phyloP scores from a whole-genome alignment of 2,329 filamentous ascomycete species.

The Simplicillium aogashimaense region DNA sequence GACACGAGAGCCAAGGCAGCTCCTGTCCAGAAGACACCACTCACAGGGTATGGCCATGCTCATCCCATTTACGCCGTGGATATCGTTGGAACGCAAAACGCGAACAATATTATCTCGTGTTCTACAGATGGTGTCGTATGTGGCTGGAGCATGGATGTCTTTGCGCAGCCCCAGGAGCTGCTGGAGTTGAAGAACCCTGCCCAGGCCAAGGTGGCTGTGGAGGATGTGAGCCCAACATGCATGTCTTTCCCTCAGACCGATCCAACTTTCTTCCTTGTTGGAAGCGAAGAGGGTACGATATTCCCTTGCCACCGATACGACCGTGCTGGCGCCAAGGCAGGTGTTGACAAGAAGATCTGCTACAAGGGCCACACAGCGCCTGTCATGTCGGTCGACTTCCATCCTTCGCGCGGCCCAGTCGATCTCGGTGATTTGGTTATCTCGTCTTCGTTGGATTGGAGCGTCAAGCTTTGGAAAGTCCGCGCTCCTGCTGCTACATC shows the following conservation, averaged over 20 bases:
- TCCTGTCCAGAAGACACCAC: slow-evolving; percentile 89
- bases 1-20: slow-evolving; percentile 84
- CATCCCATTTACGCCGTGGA: slow-evolving; percentile 94
- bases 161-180: slow-evolving; percentile 90
- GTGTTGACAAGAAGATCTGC: slow-evolving; percentile 78
- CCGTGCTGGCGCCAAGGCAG: slow-evolving; percentile 91
- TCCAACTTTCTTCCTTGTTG: slow-evolving; percentile 94
- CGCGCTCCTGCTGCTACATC: slow-evolving; percentile 67
- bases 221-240: slow-evolving; percentile 89
- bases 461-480: slow-evolving; percentile 92
- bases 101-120: slow-evolving; percentile 95
- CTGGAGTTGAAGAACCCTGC: slow-evolving; percentile 79
- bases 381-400: slow-evolving; percentile 93
- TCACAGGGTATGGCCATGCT: slow-evolving; percentile 90
- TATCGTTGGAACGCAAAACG: slow-evolving; percentile 95
- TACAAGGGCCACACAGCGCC: slow-evolving; percentile 89
- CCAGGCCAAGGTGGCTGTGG: slow-evolving; percentile 65
- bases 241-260: slow-evolving; percentile 92
- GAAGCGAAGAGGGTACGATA: slow-evolving; percentile 92
- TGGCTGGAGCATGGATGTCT: slow-evolving; percentile 96
- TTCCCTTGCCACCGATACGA: slow-evolving; percentile 97
- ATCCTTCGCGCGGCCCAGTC: slow-evolving; percentile 82
- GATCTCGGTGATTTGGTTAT: slow-evolving; percentile 92
- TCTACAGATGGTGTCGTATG: slow-evolving; percentile 96
- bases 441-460: slow-evolving; percentile 92